phyloP scores from a whole-genome alignment of 768 basidiomycete genomes.

The Leccinum aurantiacum region DNA sequence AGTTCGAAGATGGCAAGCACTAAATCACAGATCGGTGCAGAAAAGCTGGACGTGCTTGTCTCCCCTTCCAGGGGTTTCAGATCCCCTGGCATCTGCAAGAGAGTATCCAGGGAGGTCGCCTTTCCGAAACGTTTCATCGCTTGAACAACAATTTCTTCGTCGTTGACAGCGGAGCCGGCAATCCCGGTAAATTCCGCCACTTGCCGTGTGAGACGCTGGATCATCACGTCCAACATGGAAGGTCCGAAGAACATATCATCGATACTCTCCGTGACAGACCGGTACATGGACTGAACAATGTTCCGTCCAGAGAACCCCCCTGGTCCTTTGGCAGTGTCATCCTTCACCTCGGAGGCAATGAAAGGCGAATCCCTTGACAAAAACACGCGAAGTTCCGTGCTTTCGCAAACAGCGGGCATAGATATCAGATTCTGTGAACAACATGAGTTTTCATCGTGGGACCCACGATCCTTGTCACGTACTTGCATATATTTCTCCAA shows the following conservation, averaged over 20 bases:
- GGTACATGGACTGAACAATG: constrained; percentile 85
- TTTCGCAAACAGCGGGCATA: constrained; percentile 76
- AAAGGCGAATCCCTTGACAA: constrained; percentile 87
- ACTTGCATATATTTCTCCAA: constrained; percentile 94
- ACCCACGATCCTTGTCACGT: constrained; percentile 1
- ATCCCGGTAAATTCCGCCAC: constrained; percentile 88
- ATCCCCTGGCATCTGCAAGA: constrained; percentile 74
- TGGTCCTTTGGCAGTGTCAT: constrained; percentile 41
- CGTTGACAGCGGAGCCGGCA: constrained; percentile 71
- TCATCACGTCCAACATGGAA: constrained; percentile 94
- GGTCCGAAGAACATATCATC: constrained; percentile 98
- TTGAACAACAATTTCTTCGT: constrained; percentile 83
- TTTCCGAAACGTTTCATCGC: constrained; percentile 73
- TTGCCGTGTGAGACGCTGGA: constrained; percentile 85
- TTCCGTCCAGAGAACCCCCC: constrained; percentile 64
- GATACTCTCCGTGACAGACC: constrained; percentile 89
- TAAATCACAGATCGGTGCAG: constrained; percentile 91
- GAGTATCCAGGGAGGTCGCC: constrained; percentile 60
- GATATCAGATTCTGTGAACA: constrained; percentile 62
- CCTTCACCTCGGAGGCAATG: constrained; percentile 52
- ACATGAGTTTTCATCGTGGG: not conserved
- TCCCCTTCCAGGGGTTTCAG: constrained; percentile 84
- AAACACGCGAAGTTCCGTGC: constrained; percentile 78
- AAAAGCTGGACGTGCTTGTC: constrained; percentile 85
- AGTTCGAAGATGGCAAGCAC: constrained; percentile 92